Evolutionary conservation across 768 basidiomycete genomes (phyloP).

Genomic region (Rhodotorula taiwanensis): DNA sequence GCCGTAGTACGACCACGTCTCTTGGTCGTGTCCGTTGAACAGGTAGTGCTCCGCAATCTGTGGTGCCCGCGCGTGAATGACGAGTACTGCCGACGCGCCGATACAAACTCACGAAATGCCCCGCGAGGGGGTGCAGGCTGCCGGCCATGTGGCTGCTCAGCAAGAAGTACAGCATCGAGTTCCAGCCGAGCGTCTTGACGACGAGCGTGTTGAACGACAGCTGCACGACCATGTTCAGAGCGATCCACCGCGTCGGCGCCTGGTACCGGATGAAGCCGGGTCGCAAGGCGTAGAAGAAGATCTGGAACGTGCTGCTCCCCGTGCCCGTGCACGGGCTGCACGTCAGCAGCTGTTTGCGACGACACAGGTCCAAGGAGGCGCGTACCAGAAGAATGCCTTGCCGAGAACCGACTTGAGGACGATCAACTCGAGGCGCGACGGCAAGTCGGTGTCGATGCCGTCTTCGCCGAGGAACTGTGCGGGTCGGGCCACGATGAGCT

Average conservation of each 20-base stretch:
- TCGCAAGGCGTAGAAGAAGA: slow-evolving; percentile 93
- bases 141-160: slow-evolving; percentile 93
- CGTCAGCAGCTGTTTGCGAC: too few species aligned
- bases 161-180: slow-evolving; percentile 63
- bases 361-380: slow-evolving; percentile 38
- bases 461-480: slow-evolving; percentile 78
- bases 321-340: too few species aligned
- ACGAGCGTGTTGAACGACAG: slow-evolving; percentile 66
- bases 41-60: slow-evolving; percentile 83
- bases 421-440: slow-evolving; percentile 74
- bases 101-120: slow-evolving; percentile 58
- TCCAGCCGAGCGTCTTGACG: slow-evolving; percentile 46
- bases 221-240: slow-evolving; percentile 65
- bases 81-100: background rate
- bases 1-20: slow-evolving; percentile 97
- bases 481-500: background rate
- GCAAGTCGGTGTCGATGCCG: slow-evolving; percentile 91
- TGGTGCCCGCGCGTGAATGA: too few species aligned
- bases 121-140: slow-evolving; percentile 88
- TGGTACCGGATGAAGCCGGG: slow-evolving; percentile 87
- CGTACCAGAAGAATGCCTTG: slow-evolving; percentile 95
- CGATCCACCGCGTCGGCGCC: slow-evolving; percentile 72
- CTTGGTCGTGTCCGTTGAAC: slow-evolving; percentile 84
- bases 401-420: slow-evolving; percentile 90
- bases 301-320: slow-evolving; percentile 92